Evolutionary conservation across 2,329 filamentous ascomycete species (phyloP).

Genomic region (Hymenoscyphus repandus): DNA sequence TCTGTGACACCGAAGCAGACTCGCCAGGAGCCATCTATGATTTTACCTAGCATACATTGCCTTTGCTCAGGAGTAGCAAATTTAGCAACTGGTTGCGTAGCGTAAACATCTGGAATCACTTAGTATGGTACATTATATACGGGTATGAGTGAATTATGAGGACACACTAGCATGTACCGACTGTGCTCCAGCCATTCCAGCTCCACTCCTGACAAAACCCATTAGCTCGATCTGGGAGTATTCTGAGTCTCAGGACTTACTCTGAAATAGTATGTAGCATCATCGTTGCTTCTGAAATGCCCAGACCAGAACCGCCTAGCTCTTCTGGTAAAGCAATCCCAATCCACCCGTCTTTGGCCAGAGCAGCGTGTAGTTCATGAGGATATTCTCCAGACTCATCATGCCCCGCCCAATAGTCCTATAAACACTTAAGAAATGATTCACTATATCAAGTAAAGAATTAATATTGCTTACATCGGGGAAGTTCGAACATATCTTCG

Average conservation of each 20-base stretch:
- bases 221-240: conserved; percentile 39
- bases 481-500: conserved; percentile 64
- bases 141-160: background rate
- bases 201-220: conserved; percentile 63
- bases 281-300: conserved; percentile 77
- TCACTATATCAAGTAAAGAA: background rate
- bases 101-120: conserved; percentile 51
- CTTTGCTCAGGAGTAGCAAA: conserved; percentile 66
- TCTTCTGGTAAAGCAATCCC: conserved; percentile 73
- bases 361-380: conserved; percentile 66
- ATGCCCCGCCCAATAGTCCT: conserved; percentile 68
- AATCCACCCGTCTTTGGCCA: conserved; percentile 74
- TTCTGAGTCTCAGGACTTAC: conserved; percentile 30
- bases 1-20: conserved; percentile 84
- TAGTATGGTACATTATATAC: background rate
- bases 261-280: conserved; percentile 82
- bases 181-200: conserved; percentile 69
- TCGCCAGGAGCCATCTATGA: conserved; percentile 66
- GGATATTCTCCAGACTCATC: conserved; percentile 69
- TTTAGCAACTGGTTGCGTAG: conserved; percentile 67
- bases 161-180: conserved; percentile 49
- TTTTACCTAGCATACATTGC: conserved; percentile 58
- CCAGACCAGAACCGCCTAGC: conserved; percentile 69
- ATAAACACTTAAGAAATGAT: background rate
- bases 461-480: conserved; percentile 44